Evolutionary conservation across 129 eudicot species (phyloP).

Genomic region (Centella asiatica): DNA sequence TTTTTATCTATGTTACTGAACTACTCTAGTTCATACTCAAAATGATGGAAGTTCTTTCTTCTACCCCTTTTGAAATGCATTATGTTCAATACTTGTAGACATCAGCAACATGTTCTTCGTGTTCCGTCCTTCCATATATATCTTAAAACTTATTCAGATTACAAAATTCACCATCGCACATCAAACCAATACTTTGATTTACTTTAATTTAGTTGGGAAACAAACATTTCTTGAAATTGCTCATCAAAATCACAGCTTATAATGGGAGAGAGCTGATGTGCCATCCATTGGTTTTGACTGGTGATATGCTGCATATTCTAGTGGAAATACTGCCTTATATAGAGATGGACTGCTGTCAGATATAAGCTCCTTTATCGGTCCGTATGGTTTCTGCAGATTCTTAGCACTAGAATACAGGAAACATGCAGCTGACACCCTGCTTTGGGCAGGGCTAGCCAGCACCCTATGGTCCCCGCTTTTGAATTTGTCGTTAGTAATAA

Average conservation of each 20-base stretch:
- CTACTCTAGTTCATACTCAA: too few relatives aligned
- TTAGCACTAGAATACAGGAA: conserved; percentile 31
- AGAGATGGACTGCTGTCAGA: conserved; percentile 26
- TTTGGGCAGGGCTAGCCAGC: conserved; percentile 18
- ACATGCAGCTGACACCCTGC: conserved; percentile 36
- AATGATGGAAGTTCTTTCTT: too few relatives aligned
- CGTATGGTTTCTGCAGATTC: conserved; percentile 9
- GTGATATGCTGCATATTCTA: conserved; percentile 20
- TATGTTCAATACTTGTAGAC: too few relatives aligned
- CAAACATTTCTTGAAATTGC: not conserved
- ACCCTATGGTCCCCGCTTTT: conserved; percentile 35
- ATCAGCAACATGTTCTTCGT: too few relatives aligned
- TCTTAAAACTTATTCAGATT: too few relatives aligned
- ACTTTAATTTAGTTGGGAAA: not conserved
- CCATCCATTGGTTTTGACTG: conserved; percentile 16
- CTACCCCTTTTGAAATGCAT: too few relatives aligned
- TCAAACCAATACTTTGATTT: not conserved
- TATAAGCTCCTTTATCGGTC: conserved; percentile 33
- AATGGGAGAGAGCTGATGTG: conserved; percentile 22
- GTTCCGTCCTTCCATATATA: too few relatives aligned
- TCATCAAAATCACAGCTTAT: conserved; percentile 14
- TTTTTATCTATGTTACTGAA: not conserved
- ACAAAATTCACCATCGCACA: too few relatives aligned
- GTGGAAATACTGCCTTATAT: conserved; percentile 20
- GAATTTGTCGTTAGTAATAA: conserved; percentile 41